These are phyloP conservation scores for Metschnikowia cubensis DNA, from an alignment of 805 yeast species.

Conservation along the genomic window DNA sequence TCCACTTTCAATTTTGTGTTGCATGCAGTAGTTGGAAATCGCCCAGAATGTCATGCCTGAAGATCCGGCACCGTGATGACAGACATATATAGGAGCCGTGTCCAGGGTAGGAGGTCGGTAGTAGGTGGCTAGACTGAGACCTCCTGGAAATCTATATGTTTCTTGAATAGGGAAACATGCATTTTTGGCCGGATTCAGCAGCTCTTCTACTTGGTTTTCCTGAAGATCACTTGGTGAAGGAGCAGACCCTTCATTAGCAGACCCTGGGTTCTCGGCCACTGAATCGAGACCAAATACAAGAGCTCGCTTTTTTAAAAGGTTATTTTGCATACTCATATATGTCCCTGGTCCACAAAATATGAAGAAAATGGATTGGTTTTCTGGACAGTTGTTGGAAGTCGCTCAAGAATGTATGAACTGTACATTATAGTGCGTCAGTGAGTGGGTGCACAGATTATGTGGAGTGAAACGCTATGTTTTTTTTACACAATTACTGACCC, in stretches of 20 bases:
- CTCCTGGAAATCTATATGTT: conserved; percentile 12
- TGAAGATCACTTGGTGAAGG: not conserved
- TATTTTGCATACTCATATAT: conserved; percentile 8
- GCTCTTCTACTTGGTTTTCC: not conserved
- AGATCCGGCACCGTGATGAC: conserved; percentile 96
- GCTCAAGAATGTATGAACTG: not conserved
- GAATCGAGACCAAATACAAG: conserved; percentile 9
- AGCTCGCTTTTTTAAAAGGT: conserved; percentile 8
- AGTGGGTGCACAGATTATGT: not conserved
- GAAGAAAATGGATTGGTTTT: not conserved
- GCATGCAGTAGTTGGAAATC: conserved; percentile 35
- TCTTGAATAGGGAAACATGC: conserved; percentile 19
- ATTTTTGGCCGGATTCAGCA: not conserved
- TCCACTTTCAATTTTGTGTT: conserved; percentile 41
- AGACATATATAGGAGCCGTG: conserved; percentile 56
- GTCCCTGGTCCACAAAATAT: not conserved
- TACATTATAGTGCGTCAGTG: not conserved
- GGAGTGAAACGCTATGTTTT: not conserved
- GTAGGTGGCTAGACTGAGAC: conserved; percentile 41
- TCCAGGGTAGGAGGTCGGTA: conserved; percentile 47
- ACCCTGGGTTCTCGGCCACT: conserved; percentile 7
- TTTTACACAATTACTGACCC: not conserved
- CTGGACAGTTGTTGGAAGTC: not conserved
- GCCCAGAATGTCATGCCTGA: conserved; percentile 71
- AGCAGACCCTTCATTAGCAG: not conserved